A percentile compares a stretch with the other conserved stretches of the same genome.
Evolutionary conservation across 805 yeast genomes (phyloP).

Genomic region (Cyberlindnera xishuangbannaensis): DNA sequence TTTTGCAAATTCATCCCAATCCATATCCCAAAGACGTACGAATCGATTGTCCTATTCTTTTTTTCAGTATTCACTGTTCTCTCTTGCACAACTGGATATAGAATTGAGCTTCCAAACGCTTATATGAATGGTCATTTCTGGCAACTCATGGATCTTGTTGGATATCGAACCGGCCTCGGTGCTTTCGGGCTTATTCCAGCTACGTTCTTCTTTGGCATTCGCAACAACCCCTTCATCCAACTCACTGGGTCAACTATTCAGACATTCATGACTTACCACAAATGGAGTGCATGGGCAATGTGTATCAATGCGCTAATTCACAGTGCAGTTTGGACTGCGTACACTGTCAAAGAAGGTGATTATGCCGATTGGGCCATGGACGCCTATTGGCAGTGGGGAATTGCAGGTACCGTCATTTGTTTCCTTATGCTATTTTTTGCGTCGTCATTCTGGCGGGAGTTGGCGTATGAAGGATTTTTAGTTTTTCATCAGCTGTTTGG

Average conservation of each 20-base stretch:
- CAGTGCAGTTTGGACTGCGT: slow-evolving; percentile 47
- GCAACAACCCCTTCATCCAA: slow-evolving; percentile 63
- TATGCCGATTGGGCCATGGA: slow-evolving; percentile 37
- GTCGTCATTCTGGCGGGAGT: slow-evolving; percentile 42
- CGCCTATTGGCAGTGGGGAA: slow-evolving; percentile 43
- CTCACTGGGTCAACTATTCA: slow-evolving; percentile 54
- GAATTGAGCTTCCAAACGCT: slow-evolving; percentile 33
- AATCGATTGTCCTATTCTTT: slow-evolving; percentile 26
- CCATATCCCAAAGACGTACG: slow-evolving; percentile 27
- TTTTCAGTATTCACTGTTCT: slow-evolving; percentile 29
- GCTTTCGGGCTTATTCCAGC: slow-evolving; percentile 51
- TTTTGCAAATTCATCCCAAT: slow-evolving; percentile 24
- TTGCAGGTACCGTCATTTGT: slow-evolving; percentile 39
- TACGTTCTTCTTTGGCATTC: slow-evolving; percentile 57
- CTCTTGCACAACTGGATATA: slow-evolving; percentile 31
- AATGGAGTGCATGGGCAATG: slow-evolving; percentile 53
- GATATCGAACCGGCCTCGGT: slow-evolving; percentile 50
- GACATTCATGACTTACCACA: slow-evolving; percentile 59
- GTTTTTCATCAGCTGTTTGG: slow-evolving; percentile 53
- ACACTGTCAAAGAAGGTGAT: slow-evolving; percentile 37
- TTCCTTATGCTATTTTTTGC: slow-evolving; percentile 45
- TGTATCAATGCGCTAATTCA: slow-evolving; percentile 50
- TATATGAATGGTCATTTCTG: slow-evolving; percentile 27
- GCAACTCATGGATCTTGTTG: slow-evolving; percentile 34
- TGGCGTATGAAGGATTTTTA: slow-evolving; percentile 56